A percentile compares a stretch with the other conserved stretches of the same genome.
These are phyloP conservation scores for Cutaneotrichosporon arboriforme DNA, from an alignment of 1,284 basidiomycete genomes.

Conservation along the genomic window DNA sequence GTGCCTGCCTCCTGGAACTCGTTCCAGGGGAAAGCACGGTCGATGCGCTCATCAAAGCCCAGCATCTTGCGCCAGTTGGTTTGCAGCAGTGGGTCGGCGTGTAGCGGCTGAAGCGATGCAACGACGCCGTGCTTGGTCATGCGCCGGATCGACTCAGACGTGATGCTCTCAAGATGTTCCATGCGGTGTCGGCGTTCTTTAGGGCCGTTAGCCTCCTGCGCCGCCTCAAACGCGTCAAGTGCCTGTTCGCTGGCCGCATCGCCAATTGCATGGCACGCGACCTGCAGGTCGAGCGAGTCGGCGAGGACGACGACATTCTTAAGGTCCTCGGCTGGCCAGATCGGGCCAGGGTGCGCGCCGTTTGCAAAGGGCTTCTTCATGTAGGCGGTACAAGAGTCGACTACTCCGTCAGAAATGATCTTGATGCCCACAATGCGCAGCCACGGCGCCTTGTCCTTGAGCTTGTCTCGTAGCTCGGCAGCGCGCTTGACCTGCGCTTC, in stretches of 20 bases:
- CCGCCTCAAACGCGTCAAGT: conserved; percentile 27
- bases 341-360: conserved; percentile 21
- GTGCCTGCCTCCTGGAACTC: conserved; percentile 24
- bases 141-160: conserved; percentile 18
- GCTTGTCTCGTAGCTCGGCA: conserved; percentile 16
- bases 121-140: conserved; percentile 23
- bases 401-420: conserved; percentile 33
- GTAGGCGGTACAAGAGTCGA: conserved; percentile 33
- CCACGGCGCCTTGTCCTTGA: conserved; percentile 16
- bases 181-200: conserved; percentile 23
- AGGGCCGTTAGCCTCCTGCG: conserved; percentile 18
- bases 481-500: conserved; percentile 16
- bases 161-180: conserved; percentile 33
- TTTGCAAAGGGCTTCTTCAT: conserved; percentile 27
- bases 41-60: conserved; percentile 22
- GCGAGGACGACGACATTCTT: conserved; percentile 21
- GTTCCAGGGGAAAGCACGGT: conserved; percentile 27
- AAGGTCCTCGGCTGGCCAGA: conserved; percentile 27
- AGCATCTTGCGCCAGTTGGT: conserved; percentile 25
- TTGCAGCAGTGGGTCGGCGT: conserved; percentile 29
- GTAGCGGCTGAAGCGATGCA: conserved; percentile 30
- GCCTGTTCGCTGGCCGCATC: conserved; percentile 31
- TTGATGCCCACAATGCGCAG: conserved; percentile 32
- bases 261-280: conserved; percentile 32
- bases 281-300: conserved; percentile 27